Evolutionary conservation across 768 basidiomycete species (phyloP).

Genomic region (Kwoniella shandongensis): DNA sequence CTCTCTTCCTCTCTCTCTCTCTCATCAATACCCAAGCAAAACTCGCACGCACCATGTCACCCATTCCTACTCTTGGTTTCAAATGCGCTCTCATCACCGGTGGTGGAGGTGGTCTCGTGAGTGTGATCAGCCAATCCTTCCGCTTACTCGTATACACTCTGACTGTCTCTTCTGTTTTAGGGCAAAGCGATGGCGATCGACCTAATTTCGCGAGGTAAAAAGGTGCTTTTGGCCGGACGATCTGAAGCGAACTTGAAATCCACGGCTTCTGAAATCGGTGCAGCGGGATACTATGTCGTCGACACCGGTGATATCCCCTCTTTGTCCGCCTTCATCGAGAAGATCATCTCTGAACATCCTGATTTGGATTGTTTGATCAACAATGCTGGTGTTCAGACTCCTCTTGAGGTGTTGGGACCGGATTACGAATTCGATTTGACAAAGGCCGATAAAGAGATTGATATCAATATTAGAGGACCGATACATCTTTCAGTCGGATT

Average conservation of each 20-base stretch:
- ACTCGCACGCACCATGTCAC: constrained; percentile 9
- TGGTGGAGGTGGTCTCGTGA: constrained; percentile 34
- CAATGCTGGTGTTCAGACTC: constrained; percentile 39
- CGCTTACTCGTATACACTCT: background rate
- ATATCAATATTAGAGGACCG: constrained; percentile 37
- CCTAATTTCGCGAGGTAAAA: constrained; percentile 30
- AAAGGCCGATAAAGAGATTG: constrained; percentile 36
- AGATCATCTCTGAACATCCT: constrained; percentile 29
- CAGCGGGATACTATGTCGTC: constrained; percentile 35
- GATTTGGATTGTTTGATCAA: constrained; percentile 42
- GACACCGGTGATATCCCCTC: constrained; percentile 28
- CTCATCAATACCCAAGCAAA: no score
- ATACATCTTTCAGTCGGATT: constrained; percentile 29
- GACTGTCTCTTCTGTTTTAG: constrained; percentile 4
- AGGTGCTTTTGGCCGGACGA: constrained; percentile 31
- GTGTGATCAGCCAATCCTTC: constrained; percentile 1
- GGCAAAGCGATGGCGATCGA: constrained; percentile 41
- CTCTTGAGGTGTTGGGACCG: constrained; percentile 26
- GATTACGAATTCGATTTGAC: constrained; percentile 31
- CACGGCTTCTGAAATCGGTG: constrained; percentile 30
- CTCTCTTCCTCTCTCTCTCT: no score
- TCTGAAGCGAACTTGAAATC: constrained; percentile 22
- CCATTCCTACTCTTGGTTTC: constrained; percentile 18
- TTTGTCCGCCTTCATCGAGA: constrained; percentile 21
- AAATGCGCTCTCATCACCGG: constrained; percentile 36